phyloP scores from a whole-genome alignment of 177 flowering plant genomes.

The Vitis hybrid region DNA sequence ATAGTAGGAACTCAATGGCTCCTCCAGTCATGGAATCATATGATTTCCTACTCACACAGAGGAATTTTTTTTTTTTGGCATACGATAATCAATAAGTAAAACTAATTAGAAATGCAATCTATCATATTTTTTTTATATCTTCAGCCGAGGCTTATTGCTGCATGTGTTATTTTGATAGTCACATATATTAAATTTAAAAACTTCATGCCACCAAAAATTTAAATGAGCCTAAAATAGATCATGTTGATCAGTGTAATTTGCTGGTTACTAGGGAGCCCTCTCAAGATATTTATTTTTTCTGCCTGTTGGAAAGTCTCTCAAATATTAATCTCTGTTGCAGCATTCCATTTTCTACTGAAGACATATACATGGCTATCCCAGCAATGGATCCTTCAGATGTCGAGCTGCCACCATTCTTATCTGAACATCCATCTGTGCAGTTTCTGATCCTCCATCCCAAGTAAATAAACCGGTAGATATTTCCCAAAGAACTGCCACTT shows the following conservation, averaged over 20 bases:
- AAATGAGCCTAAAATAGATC: no score
- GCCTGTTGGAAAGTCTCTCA: not conserved
- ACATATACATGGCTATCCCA: slow-evolving; percentile 84
- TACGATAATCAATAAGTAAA: no score
- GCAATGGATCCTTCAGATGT: slow-evolving; percentile 60
- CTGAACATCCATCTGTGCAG: slow-evolving; percentile 61
- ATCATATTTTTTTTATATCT: not conserved
- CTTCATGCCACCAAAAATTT: no score
- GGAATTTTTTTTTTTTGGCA: no score
- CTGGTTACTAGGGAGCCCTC: not conserved
- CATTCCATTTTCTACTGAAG: slow-evolving; percentile 92
- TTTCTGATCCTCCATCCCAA: slow-evolving; percentile 39
- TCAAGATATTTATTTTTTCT: not conserved
- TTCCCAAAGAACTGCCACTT: not conserved
- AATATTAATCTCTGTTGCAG: slow-evolving; percentile 40
- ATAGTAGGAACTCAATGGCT: no score
- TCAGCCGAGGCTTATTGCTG: no score
- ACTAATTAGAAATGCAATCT: no score
- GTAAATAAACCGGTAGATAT: slow-evolving; percentile 16
- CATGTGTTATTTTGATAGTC: no score
- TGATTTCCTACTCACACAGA: no score
- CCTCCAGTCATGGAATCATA: no score
- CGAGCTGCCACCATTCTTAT: slow-evolving; percentile 52
- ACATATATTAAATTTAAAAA: no score
- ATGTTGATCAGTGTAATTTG: not conserved